Percentiles rank a stretch among this genome's conserved stretches.
phyloP scores from a whole-genome alignment of 176 grass and related monocot genomes.

The Cenchrus purpureus region DNA sequence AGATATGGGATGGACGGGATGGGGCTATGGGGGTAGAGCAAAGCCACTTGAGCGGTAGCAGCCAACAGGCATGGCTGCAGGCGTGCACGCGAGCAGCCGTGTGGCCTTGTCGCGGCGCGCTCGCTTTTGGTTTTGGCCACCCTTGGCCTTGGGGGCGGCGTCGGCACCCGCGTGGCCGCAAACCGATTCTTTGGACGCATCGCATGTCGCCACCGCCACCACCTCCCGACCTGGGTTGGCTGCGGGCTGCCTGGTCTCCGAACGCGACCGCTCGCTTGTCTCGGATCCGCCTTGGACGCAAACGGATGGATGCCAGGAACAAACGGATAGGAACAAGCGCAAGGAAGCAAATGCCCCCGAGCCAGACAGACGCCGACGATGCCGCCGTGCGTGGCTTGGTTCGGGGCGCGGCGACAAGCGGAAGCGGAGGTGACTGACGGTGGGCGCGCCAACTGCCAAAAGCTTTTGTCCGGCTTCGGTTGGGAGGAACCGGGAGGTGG shows the following conservation, averaged over 20 bases:
- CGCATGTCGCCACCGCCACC: background rate
- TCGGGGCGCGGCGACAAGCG: background rate
- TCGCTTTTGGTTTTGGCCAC: no score
- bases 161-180: slow-evolving; percentile 12
- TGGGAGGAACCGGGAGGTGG: background rate
- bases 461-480: background rate
- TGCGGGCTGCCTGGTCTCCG: background rate
- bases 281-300: background rate
- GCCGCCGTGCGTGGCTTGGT: background rate
- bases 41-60: no score
- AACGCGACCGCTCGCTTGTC: background rate
- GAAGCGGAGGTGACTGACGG: background rate
- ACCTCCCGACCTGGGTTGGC: background rate
- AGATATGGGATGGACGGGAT: no score
- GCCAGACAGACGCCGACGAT: no score
- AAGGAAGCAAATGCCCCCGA: background rate
- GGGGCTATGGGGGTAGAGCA: no score
- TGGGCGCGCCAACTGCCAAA: slow-evolving; percentile 8
- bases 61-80: background rate
- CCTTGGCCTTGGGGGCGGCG: background rate
- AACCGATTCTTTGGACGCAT: slow-evolving; percentile 44
- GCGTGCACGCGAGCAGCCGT: slow-evolving; percentile 8
- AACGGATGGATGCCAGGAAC: background rate
- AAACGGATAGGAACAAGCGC: background rate
- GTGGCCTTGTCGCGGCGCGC: background rate